Percentiles rank a stretch among this genome's conserved stretches.
phyloP scores from a whole-genome alignment of 2,329 filamentous ascomycete species.

The Paecilomyces niveus region DNA sequence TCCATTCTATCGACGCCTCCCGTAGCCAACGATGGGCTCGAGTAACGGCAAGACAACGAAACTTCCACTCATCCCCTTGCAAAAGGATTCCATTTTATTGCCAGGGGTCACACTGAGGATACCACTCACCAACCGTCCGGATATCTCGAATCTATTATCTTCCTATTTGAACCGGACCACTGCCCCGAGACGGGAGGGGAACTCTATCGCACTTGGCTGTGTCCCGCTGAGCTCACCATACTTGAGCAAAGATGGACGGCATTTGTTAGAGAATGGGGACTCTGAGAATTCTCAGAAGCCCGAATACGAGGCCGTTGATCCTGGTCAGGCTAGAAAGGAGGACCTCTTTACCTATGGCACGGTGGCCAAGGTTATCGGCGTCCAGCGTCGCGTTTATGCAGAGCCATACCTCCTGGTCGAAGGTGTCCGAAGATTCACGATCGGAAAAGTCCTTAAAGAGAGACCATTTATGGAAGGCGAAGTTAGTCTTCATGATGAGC shows the following conservation, averaged over 20 bases:
- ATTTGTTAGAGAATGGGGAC: conserved; percentile 61
- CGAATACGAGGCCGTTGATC: conserved; percentile 47
- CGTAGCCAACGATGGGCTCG: conserved; percentile 25
- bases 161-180: conserved; percentile 73
- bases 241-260: conserved; percentile 66
- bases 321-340: conserved; percentile 54
- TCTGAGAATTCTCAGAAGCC: conserved; percentile 39
- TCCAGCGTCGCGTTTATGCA: conserved; percentile 65
- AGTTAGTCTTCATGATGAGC: conserved; percentile 64
- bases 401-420: conserved; percentile 84
- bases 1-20: neutral
- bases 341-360: conserved; percentile 82
- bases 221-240: conserved; percentile 74
- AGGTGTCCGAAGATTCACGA: conserved; percentile 67
- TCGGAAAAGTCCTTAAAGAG: conserved; percentile 69
- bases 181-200: conserved; percentile 55
- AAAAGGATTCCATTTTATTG: conserved; percentile 72
- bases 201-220: conserved; percentile 73
- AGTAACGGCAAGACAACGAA: conserved; percentile 33
- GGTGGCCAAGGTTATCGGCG: conserved; percentile 68
- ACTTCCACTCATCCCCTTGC: conserved; percentile 74
- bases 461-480: conserved; percentile 81
- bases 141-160: conserved; percentile 81
- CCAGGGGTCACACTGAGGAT: conserved; percentile 82
- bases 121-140: conserved; percentile 72